Conservation (phyloP, 352 stramenopile genomes). For the Phytopythium helicoides region DNA sequence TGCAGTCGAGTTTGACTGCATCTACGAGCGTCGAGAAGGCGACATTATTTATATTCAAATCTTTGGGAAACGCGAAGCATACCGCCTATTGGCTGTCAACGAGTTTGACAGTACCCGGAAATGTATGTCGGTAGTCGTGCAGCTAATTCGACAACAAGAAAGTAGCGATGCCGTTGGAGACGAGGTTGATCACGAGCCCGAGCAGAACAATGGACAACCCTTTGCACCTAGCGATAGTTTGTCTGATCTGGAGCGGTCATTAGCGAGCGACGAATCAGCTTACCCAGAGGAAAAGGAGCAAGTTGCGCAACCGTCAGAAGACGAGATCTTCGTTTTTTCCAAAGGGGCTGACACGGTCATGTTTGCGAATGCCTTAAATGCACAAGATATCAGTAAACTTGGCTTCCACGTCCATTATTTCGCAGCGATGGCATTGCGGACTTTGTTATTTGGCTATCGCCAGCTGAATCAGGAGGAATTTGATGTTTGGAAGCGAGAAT, state of each 20-base stretch:
- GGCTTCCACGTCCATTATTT: slow-evolving; percentile 86
- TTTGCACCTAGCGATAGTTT: slow-evolving; percentile 18
- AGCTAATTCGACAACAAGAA: slow-evolving; percentile 28
- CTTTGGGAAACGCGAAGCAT: slow-evolving; percentile 72
- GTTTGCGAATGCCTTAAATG: slow-evolving; percentile 72
- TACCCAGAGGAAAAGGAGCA: slow-evolving; percentile 13
- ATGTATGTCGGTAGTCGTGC: slow-evolving; percentile 84
- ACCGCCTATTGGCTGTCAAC: slow-evolving; percentile 76
- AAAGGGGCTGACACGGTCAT: slow-evolving; percentile 91
- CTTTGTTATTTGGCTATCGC: slow-evolving; percentile 79
- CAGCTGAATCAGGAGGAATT: slow-evolving; percentile 63
- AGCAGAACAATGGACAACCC: slow-evolving; percentile 1
- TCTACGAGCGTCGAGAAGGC: slow-evolving; percentile 71
- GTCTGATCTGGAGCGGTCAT: slow-evolving; percentile 22
- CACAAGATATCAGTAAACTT: slow-evolving; percentile 74
- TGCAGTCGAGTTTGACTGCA: slow-evolving; percentile 76
- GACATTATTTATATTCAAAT: slow-evolving; percentile 77
- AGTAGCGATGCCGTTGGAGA: not conserved
- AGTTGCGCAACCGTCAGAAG: slow-evolving; percentile 16
- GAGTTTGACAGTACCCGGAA: slow-evolving; percentile 87
- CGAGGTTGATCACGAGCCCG: not conserved
- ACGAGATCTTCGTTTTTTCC: slow-evolving; percentile 76
- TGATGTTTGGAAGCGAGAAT: slow-evolving; percentile 68
- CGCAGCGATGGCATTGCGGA: slow-evolving; percentile 84
- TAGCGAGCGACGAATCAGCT: slow-evolving; percentile 11